Evolutionary conservation across 148 eudicot species (phyloP), one percentile per base, ranked within the genome.

Genomic region (Polygonum maritimum): DNA sequence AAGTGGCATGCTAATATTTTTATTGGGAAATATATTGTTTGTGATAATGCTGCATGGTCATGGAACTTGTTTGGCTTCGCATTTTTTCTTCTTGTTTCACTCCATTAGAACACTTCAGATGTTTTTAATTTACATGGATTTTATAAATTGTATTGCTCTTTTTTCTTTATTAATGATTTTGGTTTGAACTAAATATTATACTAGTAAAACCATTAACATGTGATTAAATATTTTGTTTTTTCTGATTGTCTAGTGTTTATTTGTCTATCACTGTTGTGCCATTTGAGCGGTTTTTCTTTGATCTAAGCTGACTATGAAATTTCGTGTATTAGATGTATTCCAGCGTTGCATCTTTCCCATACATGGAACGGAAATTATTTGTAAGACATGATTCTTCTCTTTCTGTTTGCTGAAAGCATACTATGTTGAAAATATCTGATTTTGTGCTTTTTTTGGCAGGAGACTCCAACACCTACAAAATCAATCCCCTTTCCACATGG

Each of bases 401-500:
- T 48, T 39, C 80, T 40, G 45, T 18, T 51, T 51, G 58, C 74
- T 74, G 60, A 15, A 55, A 60, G 72, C 74, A 7, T 71, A 71
- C 40, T 45, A 2, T 13, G 33, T 19, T 33, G 16, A n/a, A 21
- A 44, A 45, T 44, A n/a, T 71, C 45, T 21, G 12, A 16, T 19
- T 14, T 40, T 76, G 9, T 75, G 40, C 49, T 54, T 74, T 40
- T 74, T 79, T 76, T 18, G 76, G 71, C 86, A 96, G 99, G 98
- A 92, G 83, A 85, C 97, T 54, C 99, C 99, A 12, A 89, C 97
- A 13, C 97, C 98, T 41, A 85, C 90, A 41, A 96, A 89, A 83
- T 70, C 81, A 78, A 76, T 79, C 38, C 82, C 97, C 14, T 69
- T 80, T 52, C 83, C 90, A 33, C 97, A 88, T 75, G 90, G 90